phyloP scores from a whole-genome alignment of 441 rosid species.

The Euphorbia corollata region DNA sequence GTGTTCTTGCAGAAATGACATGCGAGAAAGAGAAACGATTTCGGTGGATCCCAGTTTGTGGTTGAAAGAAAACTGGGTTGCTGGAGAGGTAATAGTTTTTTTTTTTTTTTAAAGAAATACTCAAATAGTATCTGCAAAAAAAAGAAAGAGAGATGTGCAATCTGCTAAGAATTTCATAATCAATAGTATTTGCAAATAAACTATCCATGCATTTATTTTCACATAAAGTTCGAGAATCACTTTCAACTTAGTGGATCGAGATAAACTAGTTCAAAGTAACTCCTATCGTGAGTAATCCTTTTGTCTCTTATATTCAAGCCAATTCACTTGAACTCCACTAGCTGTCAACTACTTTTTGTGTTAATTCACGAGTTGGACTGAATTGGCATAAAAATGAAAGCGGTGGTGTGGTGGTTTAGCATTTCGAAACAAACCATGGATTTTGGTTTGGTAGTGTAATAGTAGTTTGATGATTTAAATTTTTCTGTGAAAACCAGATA shows the following conservation, averaged over 20 bases:
- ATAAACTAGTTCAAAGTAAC: background rate
- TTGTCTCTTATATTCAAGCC: background rate
- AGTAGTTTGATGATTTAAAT: background rate
- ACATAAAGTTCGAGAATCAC: background rate
- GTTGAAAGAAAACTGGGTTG: conserved; percentile 73
- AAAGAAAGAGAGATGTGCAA: background rate
- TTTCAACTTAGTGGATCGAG: background rate
- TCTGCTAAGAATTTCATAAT: background rate
- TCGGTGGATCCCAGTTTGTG: conserved; percentile 56
- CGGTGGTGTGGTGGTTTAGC: background rate
- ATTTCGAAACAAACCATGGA: background rate
- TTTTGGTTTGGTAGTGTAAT: background rate
- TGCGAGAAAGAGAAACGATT: conserved; percentile 24
- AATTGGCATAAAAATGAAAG: no score
- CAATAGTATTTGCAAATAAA: background rate
- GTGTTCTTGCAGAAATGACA: conserved; percentile 34
- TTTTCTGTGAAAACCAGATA: conserved; percentile 41
- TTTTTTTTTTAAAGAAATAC: no score
- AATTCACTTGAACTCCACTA: background rate
- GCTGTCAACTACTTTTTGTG: background rate
- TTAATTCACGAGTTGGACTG: background rate
- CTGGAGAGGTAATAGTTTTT: conserved; percentile 63
- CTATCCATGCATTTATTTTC: background rate
- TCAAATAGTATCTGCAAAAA: no score
- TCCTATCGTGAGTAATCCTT: background rate